Percentiles rank a stretch among this genome's conserved stretches.
Conservation (phyloP, 257 asterid species). For the Thymus quinquecostatus region DNA sequence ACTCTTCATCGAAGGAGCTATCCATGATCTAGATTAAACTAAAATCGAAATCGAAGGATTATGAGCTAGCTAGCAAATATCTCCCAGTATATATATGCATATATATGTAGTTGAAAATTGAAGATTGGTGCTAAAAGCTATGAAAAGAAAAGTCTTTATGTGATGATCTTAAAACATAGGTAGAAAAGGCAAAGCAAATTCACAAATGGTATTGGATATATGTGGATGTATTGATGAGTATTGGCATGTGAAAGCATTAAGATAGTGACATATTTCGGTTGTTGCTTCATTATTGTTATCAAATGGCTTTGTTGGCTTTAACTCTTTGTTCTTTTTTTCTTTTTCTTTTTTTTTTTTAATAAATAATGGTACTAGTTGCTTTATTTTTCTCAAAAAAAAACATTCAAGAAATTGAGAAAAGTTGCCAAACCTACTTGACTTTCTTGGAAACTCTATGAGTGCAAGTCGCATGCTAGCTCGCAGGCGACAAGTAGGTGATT, state of each 20-base stretch:
- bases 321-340: not conserved
- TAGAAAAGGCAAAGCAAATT: constrained; percentile 32
- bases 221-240: constrained; percentile 38
- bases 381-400: not conserved
- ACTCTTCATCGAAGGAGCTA: constrained; percentile 74
- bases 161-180: not conserved
- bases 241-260: constrained; percentile 58
- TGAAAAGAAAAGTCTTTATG: not conserved
- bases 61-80: not conserved
- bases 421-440: constrained; percentile 32
- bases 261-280: constrained; percentile 50
- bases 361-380: not conserved
- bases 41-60: not conserved
- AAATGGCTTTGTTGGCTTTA: constrained; percentile 29
- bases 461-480: not conserved
- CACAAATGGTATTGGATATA: constrained; percentile 30
- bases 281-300: constrained; percentile 41
- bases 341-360: too few species aligned
- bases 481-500: constrained; percentile 19
- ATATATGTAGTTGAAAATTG: not conserved
- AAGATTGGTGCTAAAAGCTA: too few species aligned
- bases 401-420: constrained; percentile 18
- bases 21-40: constrained; percentile 36
- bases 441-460: not conserved
- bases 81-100: not conserved